Evolutionary conservation across 208 protist genomes (phyloP), one percentile per base, ranked within the genome.

Genomic region (Trypanosoma cruzi): DNA sequence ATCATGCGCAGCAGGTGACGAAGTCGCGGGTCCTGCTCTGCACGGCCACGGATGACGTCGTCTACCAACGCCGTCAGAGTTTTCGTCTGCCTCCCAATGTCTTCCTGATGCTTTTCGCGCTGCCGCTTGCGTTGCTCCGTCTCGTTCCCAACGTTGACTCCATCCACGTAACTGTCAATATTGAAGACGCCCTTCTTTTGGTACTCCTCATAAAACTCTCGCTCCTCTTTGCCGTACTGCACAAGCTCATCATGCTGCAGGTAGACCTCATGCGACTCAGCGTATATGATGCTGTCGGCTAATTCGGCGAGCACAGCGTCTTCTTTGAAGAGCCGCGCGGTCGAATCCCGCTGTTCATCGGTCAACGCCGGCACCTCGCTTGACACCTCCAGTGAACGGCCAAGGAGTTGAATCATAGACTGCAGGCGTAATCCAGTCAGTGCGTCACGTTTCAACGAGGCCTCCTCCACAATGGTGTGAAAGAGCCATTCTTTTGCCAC

Each of bases 401-500:
- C 65, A 50, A 92, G 71, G 11, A 86, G 40, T 54, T 74, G 48
- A 68, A 85, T 85, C 46, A 93, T 77, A 16, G 85, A 74, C 26
- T 72, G 65, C 34, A 93, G 64, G 29, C 82, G 79, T 71, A 93
- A 80, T 22, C 81, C 81, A 0, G 75, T 68, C 13, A 96, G 83
- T 22, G 74, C 73, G 63, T 96, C 88, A 34, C 90, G 87, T 77
- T 92, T 92, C 70, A 91, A 68, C 6, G 81, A 79, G 4, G 73
- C 76, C 64, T 89, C 84, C 50, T 96, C 88, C 24, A 96, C 81
- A 40, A 96, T 76, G 2, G 88, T 90, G 64, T 78, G 85, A 62
- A 92, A 92, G 10, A 96, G 79, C 88, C 88, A 96, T 81, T 96
- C 88, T 71, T 96, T 96, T 20, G 90, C 83, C 34, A 96, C 62